Conservation (phyloP, 2,329 filamentous ascomycete species). For the Fusarium fujikuroi region DNA sequence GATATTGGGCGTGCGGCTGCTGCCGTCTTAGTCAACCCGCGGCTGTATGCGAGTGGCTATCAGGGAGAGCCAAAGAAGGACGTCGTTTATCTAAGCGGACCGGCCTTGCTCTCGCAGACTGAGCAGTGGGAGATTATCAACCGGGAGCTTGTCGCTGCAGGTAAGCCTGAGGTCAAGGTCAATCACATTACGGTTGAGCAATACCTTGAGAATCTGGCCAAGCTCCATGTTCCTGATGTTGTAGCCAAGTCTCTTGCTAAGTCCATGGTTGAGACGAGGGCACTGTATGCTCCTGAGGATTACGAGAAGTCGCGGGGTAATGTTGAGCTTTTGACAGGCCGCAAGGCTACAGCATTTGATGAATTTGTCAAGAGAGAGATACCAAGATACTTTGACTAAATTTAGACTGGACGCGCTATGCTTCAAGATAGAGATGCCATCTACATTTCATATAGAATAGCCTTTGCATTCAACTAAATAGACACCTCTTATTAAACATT, state of each 20-base stretch:
- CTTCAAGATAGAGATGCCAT: background rate
- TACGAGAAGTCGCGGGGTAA: background rate
- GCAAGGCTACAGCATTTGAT: background rate
- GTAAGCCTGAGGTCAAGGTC: background rate
- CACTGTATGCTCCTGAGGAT: background rate
- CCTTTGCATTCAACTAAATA: background rate
- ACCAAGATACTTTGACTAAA: background rate
- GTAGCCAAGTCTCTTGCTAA: background rate
- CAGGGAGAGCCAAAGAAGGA: background rate
- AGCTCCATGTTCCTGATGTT: background rate
- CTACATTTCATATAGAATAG: background rate
- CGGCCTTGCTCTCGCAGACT: background rate
- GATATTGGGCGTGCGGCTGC: slow-evolving; percentile 1
- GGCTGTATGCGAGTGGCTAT: background rate
- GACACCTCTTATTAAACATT: too few species aligned
- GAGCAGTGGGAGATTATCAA: background rate
- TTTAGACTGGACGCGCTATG: background rate
- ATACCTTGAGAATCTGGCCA: background rate
- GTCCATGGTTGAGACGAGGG: background rate
- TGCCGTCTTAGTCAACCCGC: background rate
- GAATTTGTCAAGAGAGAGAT: background rate
- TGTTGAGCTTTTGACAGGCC: background rate
- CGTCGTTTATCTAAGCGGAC: background rate
- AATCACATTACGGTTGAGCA: background rate
- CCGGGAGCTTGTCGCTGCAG: background rate